Conservation (phyloP, 345 rosid species). For the Dimocarpus longan region DNA sequence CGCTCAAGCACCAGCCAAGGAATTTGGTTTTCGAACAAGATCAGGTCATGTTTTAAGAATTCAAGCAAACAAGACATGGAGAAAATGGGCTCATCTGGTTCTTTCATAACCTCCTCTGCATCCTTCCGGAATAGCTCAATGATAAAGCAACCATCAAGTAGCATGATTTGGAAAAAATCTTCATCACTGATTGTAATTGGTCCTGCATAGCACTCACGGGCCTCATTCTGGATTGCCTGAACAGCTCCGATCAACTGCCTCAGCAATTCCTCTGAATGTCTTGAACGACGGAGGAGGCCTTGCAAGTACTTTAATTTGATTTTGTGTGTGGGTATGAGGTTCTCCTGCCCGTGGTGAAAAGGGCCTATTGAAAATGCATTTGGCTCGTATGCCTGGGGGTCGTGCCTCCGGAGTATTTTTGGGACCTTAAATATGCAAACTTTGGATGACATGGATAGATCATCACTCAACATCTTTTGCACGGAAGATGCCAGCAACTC, state of each 20-base stretch:
- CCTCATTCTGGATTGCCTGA: not conserved
- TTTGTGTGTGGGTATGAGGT: constrained; percentile 5
- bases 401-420: constrained; percentile 25
- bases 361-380: constrained; percentile 39
- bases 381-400: constrained; percentile 26
- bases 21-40: constrained; percentile 29
- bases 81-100: constrained; percentile 23
- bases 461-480: constrained; percentile 14
- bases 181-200: not conserved
- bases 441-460: constrained; percentile 7
- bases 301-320: constrained; percentile 31
- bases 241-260: not conserved
- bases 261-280: not conserved
- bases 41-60: constrained; percentile 26
- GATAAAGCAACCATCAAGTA: constrained; percentile 31
- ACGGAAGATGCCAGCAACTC: constrained; percentile 19
- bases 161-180: constrained; percentile 16
- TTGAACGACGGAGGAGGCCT: constrained; percentile 22
- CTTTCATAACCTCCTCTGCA: not conserved
- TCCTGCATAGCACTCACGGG: constrained; percentile 25
- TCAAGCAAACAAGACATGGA: constrained; percentile 21
- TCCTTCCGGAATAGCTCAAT: constrained; percentile 20
- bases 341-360: constrained; percentile 7
- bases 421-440: constrained; percentile 32
- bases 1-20: constrained; percentile 32